Evolutionary conservation across 192 early-diverging fungal species (phyloP), one percentile per base, ranked within the genome.

Genomic region (Haplosporangium gracile): DNA sequence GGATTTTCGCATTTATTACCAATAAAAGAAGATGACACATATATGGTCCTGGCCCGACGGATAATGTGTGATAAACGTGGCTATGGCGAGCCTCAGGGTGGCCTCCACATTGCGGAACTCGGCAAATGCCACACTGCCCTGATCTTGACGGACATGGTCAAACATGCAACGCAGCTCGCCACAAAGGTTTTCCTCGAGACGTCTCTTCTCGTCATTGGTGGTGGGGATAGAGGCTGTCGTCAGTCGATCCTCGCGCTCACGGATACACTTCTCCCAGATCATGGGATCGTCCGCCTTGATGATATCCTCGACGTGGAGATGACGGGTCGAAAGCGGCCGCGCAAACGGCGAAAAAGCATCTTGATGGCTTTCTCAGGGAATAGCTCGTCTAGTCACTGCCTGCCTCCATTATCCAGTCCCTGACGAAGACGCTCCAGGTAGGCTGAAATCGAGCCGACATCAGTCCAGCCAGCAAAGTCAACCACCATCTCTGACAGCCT

Each of bases 161-260:
- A 79, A 63, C 70, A 79, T 60, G 38, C 70, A 55, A 42, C 47
- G 34, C 24, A 72, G 26, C 29, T 79, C 70, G 3, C 70, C 51
- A 72, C 78, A 79, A 40, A 72, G 70, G 70, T 79, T 72, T 4
- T 55, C 78, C 49, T 79, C 53, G 40, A 79, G 29, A 72, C 34
- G 70, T 24, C 15, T 32, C 40, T 60, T 72, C 53, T 79, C 78
- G 36, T 20, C 70, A 57, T 72, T 39, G 70, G 45, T 79, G 49
- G 4, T 42, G 53, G 70, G 70, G 36, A 72, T 40, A 13, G 1
- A 34, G 0, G 70, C 77, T n/a, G 70, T 72, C 53, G 70, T 79
- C 70, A 72, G 70, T 55, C 77, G 69, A 72, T 72, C 18, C 70
- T 60, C 53, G 70, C 32, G 26, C 16, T 79, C 70, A n/a, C 20